A percentile compares a stretch with the other conserved stretches of the same genome.
phyloP scores from a whole-genome alignment of 345 rosid species.

The Kandelia obovata region DNA sequence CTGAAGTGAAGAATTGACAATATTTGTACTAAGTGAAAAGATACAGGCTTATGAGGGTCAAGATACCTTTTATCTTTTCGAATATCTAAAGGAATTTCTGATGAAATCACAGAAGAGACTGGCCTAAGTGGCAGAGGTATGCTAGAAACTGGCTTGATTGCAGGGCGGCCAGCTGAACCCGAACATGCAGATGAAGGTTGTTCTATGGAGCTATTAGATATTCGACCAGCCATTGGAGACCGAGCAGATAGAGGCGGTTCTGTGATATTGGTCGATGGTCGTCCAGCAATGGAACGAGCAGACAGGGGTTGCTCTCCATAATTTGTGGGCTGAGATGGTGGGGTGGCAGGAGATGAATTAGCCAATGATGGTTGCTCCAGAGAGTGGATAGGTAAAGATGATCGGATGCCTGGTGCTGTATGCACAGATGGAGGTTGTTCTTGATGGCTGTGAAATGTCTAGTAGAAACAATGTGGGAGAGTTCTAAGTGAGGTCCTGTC shows the following conservation, averaged over 20 bases:
- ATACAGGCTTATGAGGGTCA: not conserved
- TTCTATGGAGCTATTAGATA: slow-evolving; percentile 17
- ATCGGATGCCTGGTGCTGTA: slow-evolving; percentile 37
- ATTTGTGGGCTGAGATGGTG: slow-evolving; percentile 38
- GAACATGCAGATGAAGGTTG: slow-evolving; percentile 9
- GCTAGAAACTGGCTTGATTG: slow-evolving; percentile 41
- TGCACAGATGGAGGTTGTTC: slow-evolving; percentile 51
- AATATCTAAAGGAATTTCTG: slow-evolving; percentile 38
- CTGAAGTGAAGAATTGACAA: not conserved
- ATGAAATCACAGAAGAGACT: slow-evolving; percentile 33
- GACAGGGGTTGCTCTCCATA: slow-evolving; percentile 53
- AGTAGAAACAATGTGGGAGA: slow-evolving; percentile 19
- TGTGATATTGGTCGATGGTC: slow-evolving; percentile 25
- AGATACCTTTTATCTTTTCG: slow-evolving; percentile 60
- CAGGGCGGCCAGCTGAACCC: slow-evolving; percentile 35
- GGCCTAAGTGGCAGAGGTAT: slow-evolving; percentile 59
- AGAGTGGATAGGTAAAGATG: slow-evolving; percentile 29
- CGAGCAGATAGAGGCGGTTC: slow-evolving; percentile 46
- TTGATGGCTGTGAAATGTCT: slow-evolving; percentile 60
- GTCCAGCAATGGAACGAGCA: slow-evolving; percentile 46
- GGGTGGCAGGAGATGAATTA: slow-evolving; percentile 28
- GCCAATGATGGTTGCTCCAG: slow-evolving; percentile 39
- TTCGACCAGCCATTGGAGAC: slow-evolving; percentile 29
- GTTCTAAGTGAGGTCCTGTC: not conserved
- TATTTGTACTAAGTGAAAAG: slow-evolving; percentile 4